Conservation (phyloP, 305 asterid genomes). For the Fraxinus velutina region DNA sequence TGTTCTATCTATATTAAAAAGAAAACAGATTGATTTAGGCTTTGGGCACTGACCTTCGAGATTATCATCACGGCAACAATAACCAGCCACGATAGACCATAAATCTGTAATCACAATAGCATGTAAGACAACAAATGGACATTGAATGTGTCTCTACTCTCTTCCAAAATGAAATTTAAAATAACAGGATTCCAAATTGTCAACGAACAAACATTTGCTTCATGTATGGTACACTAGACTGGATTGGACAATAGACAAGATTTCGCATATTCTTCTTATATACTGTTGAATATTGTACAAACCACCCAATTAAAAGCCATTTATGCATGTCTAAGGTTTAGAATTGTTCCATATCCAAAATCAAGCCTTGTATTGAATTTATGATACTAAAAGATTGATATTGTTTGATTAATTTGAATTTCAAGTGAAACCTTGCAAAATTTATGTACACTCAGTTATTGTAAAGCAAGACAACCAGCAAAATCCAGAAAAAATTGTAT, state of each 20-base stretch:
- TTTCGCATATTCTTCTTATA: neutral
- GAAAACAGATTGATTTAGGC: neutral
- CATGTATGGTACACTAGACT: neutral
- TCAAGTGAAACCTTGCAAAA: neutral
- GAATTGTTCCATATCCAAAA: neutral
- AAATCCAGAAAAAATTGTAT: neutral
- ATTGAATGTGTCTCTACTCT: neutral
- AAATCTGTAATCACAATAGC: conserved; percentile 50
- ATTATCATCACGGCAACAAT: conserved; percentile 71
- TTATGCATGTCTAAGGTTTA: neutral
- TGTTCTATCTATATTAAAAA: neutral
- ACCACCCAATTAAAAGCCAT: neutral
- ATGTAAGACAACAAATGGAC: conserved; percentile 13
- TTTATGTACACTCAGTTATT: neutral
- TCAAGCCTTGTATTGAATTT: neutral
- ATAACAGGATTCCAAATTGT: neutral
- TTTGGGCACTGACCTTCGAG: conserved; percentile 52
- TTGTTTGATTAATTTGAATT: neutral
- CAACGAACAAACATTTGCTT: neutral
- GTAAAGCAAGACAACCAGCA: neutral
- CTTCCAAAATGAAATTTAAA: neutral
- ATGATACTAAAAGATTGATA: neutral
- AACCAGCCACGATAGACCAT: conserved; percentile 87
- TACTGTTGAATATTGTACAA: neutral
- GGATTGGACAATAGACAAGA: neutral